Base-by-base conservation (phyloP, 306 rosid species). In the Dryas alaskensis region DNA sequence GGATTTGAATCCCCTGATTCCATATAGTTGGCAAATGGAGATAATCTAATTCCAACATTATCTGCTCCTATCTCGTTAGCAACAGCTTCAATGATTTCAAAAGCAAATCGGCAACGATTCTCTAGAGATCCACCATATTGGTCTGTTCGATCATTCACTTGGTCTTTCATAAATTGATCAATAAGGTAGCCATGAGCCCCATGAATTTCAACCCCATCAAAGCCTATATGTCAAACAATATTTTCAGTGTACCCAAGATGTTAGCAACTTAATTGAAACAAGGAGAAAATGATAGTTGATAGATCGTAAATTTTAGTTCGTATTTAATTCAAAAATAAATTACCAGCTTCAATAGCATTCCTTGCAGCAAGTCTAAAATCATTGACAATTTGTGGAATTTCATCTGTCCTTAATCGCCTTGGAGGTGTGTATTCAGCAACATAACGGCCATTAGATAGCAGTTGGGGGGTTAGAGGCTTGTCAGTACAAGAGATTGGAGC, bases 311-410 rank as follows among this genome's bases (percentile, higher is more conserved):
- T 13, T n/a, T n/a, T n/a, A 40, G 31, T 51, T 51, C 6, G 10
- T 69, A 14, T n/a, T 5, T 8, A 69, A 14, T 0, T 3, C 2
- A 22, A 5, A 27, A 42, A 37, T 22, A 50, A 69, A 40, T 78
- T 74, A 90, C 97, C 97, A 53, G 94, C 97, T 88, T 91, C 86
- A 5, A 91, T 91, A 27, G 92, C 92, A 67, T 85, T 88, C 60
- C 81, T 79, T 39, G 90, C 88, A 6, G 90, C 92, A 46, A 72
- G 76, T 73, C 87, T 82, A 65, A 87, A 91, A 74, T 91, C 83
- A 44, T 88, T 77, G 31, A 87, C 97, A 66, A 89, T 27, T 5
- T 53, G 71, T 42, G 89, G 88, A 53, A 88, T 81, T 82, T 92
- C 97, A 45, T 89, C 89, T 0, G 88, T 79, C 50, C 84, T 74